Conservation (phyloP, 805 yeast genomes). For the Metschnikowia colocasiae region DNA sequence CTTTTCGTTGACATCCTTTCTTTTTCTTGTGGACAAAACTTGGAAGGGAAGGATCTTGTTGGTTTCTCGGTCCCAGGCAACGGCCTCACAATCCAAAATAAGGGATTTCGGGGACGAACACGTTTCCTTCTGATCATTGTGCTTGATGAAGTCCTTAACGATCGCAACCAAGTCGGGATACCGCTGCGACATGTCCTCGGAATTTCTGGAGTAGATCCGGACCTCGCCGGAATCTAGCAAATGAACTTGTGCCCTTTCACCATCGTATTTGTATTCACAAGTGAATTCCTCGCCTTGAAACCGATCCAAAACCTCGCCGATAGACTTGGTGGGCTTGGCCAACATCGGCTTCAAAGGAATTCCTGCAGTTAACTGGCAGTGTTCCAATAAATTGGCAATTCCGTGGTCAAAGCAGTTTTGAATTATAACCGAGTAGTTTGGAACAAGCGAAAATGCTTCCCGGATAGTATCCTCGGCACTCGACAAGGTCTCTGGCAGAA, state of each 20-base stretch:
- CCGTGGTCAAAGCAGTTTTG: slow-evolving; percentile 65
- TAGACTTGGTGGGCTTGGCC: slow-evolving; percentile 94
- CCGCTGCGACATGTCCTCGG: slow-evolving; percentile 94
- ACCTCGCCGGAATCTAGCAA: slow-evolving; percentile 60
- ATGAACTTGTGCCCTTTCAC: slow-evolving; percentile 96
- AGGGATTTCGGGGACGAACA: slow-evolving; percentile 44
- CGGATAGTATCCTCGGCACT: slow-evolving; percentile 74
- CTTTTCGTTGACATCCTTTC: slow-evolving; percentile 85
- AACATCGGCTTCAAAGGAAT: slow-evolving; percentile 96
- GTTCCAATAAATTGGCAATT: slow-evolving; percentile 56
- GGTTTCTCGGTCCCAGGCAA: slow-evolving; percentile 85
- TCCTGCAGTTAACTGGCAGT: slow-evolving; percentile 81
- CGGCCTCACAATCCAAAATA: slow-evolving; percentile 94
- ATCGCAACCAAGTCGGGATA: slow-evolving; percentile 85
- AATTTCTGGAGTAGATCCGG: slow-evolving; percentile 84
- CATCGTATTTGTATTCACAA: slow-evolving; percentile 96
- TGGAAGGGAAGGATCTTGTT: slow-evolving; percentile 91
- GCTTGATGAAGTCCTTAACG: slow-evolving; percentile 53
- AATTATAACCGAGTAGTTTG: slow-evolving; percentile 82
- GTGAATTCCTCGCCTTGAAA: slow-evolving; percentile 84
- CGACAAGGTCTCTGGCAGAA: slow-evolving; percentile 43
- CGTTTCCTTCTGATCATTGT: slow-evolving; percentile 16
- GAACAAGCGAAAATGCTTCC: slow-evolving; percentile 85
- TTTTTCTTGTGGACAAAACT: slow-evolving; percentile 84
- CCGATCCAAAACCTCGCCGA: slow-evolving; percentile 86